Conservation (phyloP, 1,139 yeast species). For the Hansenula lynferdii region DNA sequence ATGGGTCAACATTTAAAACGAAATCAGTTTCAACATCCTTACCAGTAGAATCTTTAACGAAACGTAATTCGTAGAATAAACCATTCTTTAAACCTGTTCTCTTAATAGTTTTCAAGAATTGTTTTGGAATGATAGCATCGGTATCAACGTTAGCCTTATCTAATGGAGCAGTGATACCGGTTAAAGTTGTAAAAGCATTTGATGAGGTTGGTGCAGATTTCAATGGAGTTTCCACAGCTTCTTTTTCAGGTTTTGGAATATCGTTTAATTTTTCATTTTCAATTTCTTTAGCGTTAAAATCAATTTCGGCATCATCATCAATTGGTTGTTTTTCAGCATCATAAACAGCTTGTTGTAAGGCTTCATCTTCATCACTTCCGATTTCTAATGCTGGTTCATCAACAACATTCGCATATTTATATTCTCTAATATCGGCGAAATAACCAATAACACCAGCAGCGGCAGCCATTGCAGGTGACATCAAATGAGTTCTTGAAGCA, state of each 20-base stretch:
- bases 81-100: constrained; percentile 91
- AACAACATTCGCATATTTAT: constrained; percentile 51
- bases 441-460: constrained; percentile 95
- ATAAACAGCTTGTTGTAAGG: constrained; percentile 62
- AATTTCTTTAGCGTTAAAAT: constrained; percentile 19
- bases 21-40: constrained; percentile 83
- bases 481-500: constrained; percentile 86
- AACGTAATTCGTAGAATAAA: constrained; percentile 86
- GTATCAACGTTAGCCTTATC: constrained; percentile 96
- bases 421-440: constrained; percentile 85
- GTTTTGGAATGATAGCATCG: constrained; percentile 98
- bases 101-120: constrained; percentile 93
- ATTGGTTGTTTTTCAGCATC: constrained; percentile 63
- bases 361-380: constrained; percentile 48
- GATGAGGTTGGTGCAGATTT: constrained; percentile 32
- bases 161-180: constrained; percentile 90
- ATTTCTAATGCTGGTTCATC: constrained; percentile 61
- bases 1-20: constrained; percentile 80
- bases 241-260: constrained; percentile 44
- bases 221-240: constrained; percentile 30
- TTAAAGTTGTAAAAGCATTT: constrained; percentile 69
- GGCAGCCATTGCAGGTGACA: constrained; percentile 99
- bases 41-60: constrained; percentile 63
- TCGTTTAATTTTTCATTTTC: constrained; percentile 50
- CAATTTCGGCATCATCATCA: constrained; percentile 26